Evolutionary conservation across 495 filamentous ascomycete genomes (phyloP).

Genomic region (Oidiodendron maius): DNA sequence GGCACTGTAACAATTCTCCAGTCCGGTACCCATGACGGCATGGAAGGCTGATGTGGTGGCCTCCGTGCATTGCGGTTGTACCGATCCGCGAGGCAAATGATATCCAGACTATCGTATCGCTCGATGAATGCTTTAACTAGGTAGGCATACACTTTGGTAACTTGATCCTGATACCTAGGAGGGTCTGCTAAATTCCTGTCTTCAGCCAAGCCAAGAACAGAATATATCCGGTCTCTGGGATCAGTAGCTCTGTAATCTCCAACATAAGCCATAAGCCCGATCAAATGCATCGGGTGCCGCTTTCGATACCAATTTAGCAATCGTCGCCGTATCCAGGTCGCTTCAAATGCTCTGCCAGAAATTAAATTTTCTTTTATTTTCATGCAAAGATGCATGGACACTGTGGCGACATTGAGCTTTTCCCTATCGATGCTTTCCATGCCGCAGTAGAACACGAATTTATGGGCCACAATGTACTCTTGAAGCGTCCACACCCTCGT

Average conservation of each 20-base stretch:
- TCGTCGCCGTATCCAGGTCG: constrained; percentile 1
- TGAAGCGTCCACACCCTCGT: constrained; percentile 24
- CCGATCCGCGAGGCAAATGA: background rate
- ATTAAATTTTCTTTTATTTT: constrained; percentile 2
- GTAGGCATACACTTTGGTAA: background rate
- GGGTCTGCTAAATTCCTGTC: constrained; percentile 3
- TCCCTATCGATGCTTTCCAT: constrained; percentile 1
- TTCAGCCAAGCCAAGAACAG: constrained; percentile 2
- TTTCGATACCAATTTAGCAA: background rate
- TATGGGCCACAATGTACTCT: constrained; percentile 16
- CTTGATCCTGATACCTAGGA: background rate
- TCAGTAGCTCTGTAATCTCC: constrained; percentile 4
- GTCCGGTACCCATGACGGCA: background rate
- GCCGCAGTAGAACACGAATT: constrained; percentile 16
- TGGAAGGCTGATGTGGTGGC: background rate
- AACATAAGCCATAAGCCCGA: constrained; percentile 1
- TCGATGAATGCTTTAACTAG: background rate
- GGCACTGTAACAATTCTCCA: background rate
- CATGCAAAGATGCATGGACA: background rate
- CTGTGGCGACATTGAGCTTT: background rate
- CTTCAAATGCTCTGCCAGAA: constrained; percentile 2
- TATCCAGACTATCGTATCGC: background rate
- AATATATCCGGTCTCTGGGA: constrained; percentile 4
- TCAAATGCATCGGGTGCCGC: background rate
- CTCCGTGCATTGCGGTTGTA: background rate